Evolutionary conservation across 1,139 yeast species (phyloP), one percentile per base, ranked within the genome.

Genomic region (Blastobotrys elegans): DNA sequence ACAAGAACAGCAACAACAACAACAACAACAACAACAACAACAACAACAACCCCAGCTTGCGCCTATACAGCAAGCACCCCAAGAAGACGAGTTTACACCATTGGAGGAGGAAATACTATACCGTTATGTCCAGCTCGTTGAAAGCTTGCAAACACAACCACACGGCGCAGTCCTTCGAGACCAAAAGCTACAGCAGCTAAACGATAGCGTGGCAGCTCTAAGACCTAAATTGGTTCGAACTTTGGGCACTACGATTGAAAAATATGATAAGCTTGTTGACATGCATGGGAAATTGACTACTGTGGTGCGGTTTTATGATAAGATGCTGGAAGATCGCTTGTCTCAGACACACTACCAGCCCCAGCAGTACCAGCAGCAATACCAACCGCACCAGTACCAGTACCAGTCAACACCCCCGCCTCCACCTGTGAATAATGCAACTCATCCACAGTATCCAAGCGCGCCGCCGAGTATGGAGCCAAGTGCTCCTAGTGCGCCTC

Each of bases 201-300:
- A 86, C 60, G 75, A 79, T 17, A 78, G 77, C 44, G 80, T 90
- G 10, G 68, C 80, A 22, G 73, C 77, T 18, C 65, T 87, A 48
- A 82, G 86, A 53, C 95, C 97, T 1, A 87, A 84, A 57, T 69
- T 90, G 34, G 84, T 84, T 48, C 72, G 75, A 31, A 77, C 87
- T 13, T 68, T 89, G 43, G 75, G 82, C 35, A 76, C 76, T 14
- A 73, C 90, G 1, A 75, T 80, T 31, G 76, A 77, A 44, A 83
- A 80, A 59, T 80, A 89, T 57, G 95, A 87, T 50, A 66, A 70
- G 21, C 76, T 84, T 51, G 78, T 86, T 54, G 92, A 86, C 50
- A 73, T 88, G 76, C 89, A 87, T 65, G 80, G 86, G 41, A 88
- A 92, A 61, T 75, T 92, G 47, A 81, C 86, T 44, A 84, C 94